These are phyloP conservation scores for Alternaria brassicicola DNA, from an alignment of 2,329 filamentous ascomycete genomes.

Conservation along the genomic window DNA sequence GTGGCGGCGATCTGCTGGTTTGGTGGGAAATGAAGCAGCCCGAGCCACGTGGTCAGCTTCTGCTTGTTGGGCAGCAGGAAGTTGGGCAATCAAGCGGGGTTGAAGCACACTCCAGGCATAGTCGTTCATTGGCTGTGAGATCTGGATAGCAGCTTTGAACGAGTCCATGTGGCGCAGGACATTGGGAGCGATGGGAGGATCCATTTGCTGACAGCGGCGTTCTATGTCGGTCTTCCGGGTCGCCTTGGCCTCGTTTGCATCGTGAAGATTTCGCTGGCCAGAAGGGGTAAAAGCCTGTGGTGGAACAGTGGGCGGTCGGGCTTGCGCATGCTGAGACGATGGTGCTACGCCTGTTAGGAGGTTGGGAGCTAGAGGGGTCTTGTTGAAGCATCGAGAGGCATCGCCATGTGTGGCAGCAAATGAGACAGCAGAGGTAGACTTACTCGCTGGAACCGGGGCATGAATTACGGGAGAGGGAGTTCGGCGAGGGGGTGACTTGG, in stretches of 20 bases:
- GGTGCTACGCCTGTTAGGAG: slow-evolving; percentile 44
- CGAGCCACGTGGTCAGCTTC: slow-evolving; percentile 59
- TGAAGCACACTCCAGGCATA: slow-evolving; percentile 72
- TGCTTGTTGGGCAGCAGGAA: slow-evolving; percentile 65
- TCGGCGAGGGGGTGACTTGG: slow-evolving; percentile 36
- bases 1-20: slow-evolving; percentile 54
- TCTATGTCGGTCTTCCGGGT: slow-evolving; percentile 73
- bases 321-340: slow-evolving; percentile 34
- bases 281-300: slow-evolving; percentile 42
- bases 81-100: slow-evolving; percentile 69
- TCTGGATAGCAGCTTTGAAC: slow-evolving; percentile 75
- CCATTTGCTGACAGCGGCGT: slow-evolving; percentile 67
- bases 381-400: slow-evolving; percentile 24
- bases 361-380: slow-evolving; percentile 30
- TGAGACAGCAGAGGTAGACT: slow-evolving; percentile 33
- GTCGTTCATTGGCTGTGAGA: slow-evolving; percentile 70
- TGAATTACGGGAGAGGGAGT: slow-evolving; percentile 40
- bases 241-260: slow-evolving; percentile 68
- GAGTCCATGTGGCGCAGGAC: slow-evolving; percentile 73
- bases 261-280: slow-evolving; percentile 62
- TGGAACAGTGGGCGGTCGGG: slow-evolving; percentile 43
- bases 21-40: slow-evolving; percentile 53
- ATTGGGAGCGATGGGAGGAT: slow-evolving; percentile 67
- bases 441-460: slow-evolving; percentile 44
- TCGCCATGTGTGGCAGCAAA: slow-evolving; percentile 19